Evolutionary conservation across 2,329 filamentous ascomycete species (phyloP), one percentile per base, ranked within the genome.

Genomic region (Colletotrichum endophyticum): DNA sequence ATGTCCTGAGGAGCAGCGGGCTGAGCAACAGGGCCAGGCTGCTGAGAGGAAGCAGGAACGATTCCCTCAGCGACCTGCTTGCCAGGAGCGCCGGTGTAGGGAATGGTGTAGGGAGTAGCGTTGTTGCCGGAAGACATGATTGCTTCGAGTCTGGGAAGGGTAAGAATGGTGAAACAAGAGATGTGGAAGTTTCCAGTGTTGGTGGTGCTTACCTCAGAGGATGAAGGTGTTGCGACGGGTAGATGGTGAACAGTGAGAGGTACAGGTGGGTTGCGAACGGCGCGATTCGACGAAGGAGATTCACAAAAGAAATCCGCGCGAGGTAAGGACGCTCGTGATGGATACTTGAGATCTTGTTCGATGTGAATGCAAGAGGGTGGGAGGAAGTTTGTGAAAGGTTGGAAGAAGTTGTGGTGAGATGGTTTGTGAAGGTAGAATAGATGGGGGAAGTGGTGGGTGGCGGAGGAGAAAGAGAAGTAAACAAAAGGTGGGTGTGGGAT

Each of bases 51-150:
- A 19, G 66, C 71, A 19, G 71, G 71, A 13, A 75, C 62, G 16
- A 77, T 59, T 27, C 78, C 79, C 15, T 78, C 67, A 25, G 73
- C 75, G 8, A 73, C 78, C 64, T 76, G 79, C 44, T 79, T 63
- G n/a, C 80, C 77, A 16, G 80, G 78, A 8, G 76, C 75, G 22
- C 80, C 80, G 11, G 79, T 81, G 77, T 82, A 81, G 25, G 81
- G 81, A 19, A 80, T 78, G 16, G 80, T 82, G 72, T 82, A 81
- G 3, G 81, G 81, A 56, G 78, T 80, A 61, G 78, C 79, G n/a
- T 79, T 75, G 28, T 72, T 72, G 44, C 44, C n/a, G 19, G 57
- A 70, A 63, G 68, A 70, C 68, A 70, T 70, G 57, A 53, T 70
- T 36, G 27, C 34, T 30, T 15, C n/a, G 16, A 49, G 61, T 62